phyloP scores from a whole-genome alignment of 371 early-diverging fungal genomes.

The Mucor sp. region DNA sequence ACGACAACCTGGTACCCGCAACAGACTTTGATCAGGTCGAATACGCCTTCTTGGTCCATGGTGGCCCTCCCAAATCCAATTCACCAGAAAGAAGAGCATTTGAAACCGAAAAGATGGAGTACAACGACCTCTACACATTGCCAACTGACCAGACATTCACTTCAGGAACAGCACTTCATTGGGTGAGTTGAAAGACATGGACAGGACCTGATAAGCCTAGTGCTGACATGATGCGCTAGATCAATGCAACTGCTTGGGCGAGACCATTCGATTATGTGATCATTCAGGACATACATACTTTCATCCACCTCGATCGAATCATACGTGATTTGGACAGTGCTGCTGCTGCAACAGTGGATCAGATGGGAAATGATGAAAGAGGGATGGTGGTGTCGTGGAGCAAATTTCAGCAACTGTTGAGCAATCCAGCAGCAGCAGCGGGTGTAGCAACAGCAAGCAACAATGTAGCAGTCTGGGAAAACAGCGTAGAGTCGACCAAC shows the following conservation, averaged over 20 bases:
- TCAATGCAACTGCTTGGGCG: neutral
- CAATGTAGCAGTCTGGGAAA: constrained; percentile 34
- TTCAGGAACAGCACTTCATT: constrained; percentile 29
- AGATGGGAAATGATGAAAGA: constrained; percentile 14
- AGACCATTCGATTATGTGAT: constrained; percentile 35
- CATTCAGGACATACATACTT: constrained; percentile 42
- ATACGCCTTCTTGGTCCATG: constrained; percentile 58
- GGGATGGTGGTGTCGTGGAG: constrained; percentile 23
- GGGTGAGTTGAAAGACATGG: constrained; percentile 26
- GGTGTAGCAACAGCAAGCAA: neutral
- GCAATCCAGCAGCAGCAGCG: neutral
- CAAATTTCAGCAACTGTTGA: neutral
- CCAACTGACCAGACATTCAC: constrained; percentile 23
- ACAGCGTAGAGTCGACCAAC: constrained; percentile 44
- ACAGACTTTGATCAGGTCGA: constrained; percentile 35
- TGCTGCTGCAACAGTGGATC: constrained; percentile 7
- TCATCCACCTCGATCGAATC: constrained; percentile 32
- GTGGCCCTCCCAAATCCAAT: constrained; percentile 30
- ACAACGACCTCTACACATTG: constrained; percentile 41
- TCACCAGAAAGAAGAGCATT: constrained; percentile 42
- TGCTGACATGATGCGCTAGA: neutral
- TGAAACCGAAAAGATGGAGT: constrained; percentile 61
- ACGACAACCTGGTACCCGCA: constrained; percentile 52
- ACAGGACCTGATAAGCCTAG: neutral
- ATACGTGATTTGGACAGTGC: constrained; percentile 11